These are phyloP conservation scores for Gyromitra esculenta DNA, from an alignment of 2,329 filamentous ascomycete genomes.

Conservation along the genomic window DNA sequence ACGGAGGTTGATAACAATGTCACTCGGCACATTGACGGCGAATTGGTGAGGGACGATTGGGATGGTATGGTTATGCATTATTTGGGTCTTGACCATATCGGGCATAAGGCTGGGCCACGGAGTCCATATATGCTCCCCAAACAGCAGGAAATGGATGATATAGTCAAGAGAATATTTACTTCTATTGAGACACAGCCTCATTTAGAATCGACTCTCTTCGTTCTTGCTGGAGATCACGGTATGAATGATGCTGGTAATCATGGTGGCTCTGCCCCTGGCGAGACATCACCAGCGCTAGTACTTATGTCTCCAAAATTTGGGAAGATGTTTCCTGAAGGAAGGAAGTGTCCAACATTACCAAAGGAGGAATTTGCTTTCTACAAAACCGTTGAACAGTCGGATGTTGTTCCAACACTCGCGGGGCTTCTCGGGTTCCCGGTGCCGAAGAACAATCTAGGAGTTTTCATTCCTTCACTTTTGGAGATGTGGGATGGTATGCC, in stretches of 20 bases:
- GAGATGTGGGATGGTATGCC: slow-evolving; percentile 76
- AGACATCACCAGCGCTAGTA: slow-evolving; percentile 90
- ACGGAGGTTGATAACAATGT: slow-evolving; percentile 98
- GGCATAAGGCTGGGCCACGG: slow-evolving; percentile 90
- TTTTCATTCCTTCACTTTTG: slow-evolving; percentile 82
- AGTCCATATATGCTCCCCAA: slow-evolving; percentile 93
- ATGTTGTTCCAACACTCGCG: slow-evolving; percentile 88
- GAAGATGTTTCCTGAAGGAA: slow-evolving; percentile 62
- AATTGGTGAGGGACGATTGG: slow-evolving; percentile 84
- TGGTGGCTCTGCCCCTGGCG: slow-evolving; percentile 89
- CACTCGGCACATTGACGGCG: slow-evolving; percentile 82
- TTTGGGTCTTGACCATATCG: slow-evolving; percentile 94
- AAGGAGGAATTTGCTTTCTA: slow-evolving; percentile 84
- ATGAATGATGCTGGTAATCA: slow-evolving; percentile 99
- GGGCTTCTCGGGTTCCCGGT: slow-evolving; percentile 87
- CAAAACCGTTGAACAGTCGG: slow-evolving; percentile 86
- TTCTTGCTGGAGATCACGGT: slow-evolving; percentile 94
- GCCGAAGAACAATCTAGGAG: slow-evolving; percentile 87
- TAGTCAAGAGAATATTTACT: slow-evolving; percentile 78
- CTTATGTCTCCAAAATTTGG: slow-evolving; percentile 88
- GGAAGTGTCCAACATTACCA: slow-evolving; percentile 67
- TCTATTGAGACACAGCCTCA: slow-evolving; percentile 77
- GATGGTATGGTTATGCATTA: slow-evolving; percentile 94
- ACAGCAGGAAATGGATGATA: slow-evolving; percentile 89
- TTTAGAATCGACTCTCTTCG: slow-evolving; percentile 79